Evolutionary conservation across 2,329 filamentous ascomycete genomes (phyloP).

Genomic region (Triangularia verruculosa): DNA sequence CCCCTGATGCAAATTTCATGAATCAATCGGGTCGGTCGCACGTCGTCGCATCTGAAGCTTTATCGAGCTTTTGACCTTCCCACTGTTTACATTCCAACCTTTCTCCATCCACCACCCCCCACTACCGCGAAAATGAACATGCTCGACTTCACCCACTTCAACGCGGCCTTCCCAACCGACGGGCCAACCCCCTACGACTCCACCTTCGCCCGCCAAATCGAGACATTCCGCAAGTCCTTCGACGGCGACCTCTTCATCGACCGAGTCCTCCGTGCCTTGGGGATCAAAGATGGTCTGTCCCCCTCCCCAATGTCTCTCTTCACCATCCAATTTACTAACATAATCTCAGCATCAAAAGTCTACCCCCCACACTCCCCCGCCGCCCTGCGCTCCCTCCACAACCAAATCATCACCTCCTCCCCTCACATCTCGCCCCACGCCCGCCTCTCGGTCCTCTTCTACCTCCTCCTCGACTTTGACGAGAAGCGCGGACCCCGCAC

Average conservation of each 20-base stretch:
- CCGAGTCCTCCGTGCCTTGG: slow-evolving; percentile 66
- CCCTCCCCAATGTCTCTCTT: slow-evolving; percentile 1
- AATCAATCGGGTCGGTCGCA: slow-evolving; percentile 13
- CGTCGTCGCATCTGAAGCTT: slow-evolving; percentile 4
- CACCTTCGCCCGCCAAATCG: slow-evolving; percentile 59
- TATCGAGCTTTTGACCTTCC: not conserved
- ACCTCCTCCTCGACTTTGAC: slow-evolving; percentile 74
- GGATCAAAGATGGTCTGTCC: slow-evolving; percentile 62
- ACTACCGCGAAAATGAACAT: slow-evolving; percentile 52
- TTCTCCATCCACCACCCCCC: not conserved
- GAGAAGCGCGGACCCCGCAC: slow-evolving; percentile 43
- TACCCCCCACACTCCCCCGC: slow-evolving; percentile 73
- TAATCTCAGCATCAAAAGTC: slow-evolving; percentile 46
- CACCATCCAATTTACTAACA: slow-evolving; percentile 26
- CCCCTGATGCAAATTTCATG: not conserved
- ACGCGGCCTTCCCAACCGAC: slow-evolving; percentile 63
- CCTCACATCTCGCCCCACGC: slow-evolving; percentile 63
- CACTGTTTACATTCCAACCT: not conserved
- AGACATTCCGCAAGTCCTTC: slow-evolving; percentile 63
- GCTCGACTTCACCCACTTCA: slow-evolving; percentile 65
- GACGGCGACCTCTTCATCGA: slow-evolving; percentile 76
- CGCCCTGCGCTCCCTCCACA: slow-evolving; percentile 66
- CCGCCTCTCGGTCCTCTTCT: slow-evolving; percentile 81
- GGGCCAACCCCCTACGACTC: slow-evolving; percentile 61
- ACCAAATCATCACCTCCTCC: slow-evolving; percentile 60